A percentile compares a stretch with the other conserved stretches of the same genome.
These are phyloP conservation scores for Ogataea pilisensis DNA, from an alignment of 805 yeast genomes.

Conservation along the genomic window DNA sequence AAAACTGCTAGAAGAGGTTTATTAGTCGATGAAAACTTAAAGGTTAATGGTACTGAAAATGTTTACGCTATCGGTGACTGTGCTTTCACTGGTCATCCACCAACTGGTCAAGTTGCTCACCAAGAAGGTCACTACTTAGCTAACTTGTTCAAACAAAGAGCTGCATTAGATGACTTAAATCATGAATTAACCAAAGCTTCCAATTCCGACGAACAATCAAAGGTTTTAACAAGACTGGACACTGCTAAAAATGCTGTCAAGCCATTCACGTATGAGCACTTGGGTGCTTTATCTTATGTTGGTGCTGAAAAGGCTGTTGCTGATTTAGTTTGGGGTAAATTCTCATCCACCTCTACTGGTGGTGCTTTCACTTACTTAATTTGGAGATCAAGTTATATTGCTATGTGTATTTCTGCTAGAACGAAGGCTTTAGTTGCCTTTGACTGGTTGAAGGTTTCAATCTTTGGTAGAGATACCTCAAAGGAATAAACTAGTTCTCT, in stretches of 20 bases:
- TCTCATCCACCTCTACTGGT: conserved; percentile 44
- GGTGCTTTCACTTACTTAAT: conserved; percentile 51
- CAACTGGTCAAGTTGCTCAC: conserved; percentile 57
- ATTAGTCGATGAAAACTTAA: conserved; percentile 43
- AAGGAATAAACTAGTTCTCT: conserved; percentile 35
- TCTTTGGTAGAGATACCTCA: conserved; percentile 53
- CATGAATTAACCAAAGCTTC: conserved; percentile 36
- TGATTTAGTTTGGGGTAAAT: conserved; percentile 53
- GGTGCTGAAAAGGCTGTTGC: conserved; percentile 57
- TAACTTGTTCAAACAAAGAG: conserved; percentile 38
- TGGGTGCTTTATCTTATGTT: conserved; percentile 53
- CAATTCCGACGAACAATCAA: conserved; percentile 36
- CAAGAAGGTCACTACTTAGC: conserved; percentile 51
- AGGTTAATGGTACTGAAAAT: conserved; percentile 45
- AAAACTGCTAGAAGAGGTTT: conserved; percentile 52
- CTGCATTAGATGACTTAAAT: conserved; percentile 40
- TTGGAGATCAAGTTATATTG: conserved; percentile 53
- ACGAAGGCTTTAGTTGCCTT: conserved; percentile 48
- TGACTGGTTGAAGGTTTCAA: conserved; percentile 48
- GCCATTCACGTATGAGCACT: conserved; percentile 44
- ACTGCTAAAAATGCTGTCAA: conserved; percentile 28
- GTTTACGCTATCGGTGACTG: conserved; percentile 53
- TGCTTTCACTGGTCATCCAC: conserved; percentile 52
- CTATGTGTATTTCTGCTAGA: conserved; percentile 52
- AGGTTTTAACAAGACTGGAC: conserved; percentile 38